phyloP scores from a whole-genome alignment of 1,284 basidiomycete species.

The Ustilago shanxiensis region DNA sequence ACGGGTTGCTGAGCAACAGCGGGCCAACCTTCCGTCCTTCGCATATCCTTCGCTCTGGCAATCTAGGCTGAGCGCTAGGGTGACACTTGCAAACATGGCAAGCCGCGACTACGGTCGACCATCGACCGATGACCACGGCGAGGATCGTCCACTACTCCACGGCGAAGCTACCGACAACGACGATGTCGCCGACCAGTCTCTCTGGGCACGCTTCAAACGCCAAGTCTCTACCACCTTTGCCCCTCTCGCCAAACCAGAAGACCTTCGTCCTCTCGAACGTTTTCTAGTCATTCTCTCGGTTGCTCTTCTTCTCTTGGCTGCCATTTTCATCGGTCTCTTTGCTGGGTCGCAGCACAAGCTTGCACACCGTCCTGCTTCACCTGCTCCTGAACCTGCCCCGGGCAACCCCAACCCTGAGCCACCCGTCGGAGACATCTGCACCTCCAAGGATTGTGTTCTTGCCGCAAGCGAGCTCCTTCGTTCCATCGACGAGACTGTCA shows the following conservation, averaged over 20 bases:
- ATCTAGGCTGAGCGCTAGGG: background rate
- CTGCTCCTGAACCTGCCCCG: constrained; percentile 35
- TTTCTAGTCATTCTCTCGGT: constrained; percentile 82
- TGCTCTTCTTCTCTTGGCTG: constrained; percentile 82
- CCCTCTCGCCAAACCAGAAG: constrained; percentile 74
- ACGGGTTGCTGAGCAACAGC: too few species aligned
- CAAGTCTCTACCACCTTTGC: constrained; percentile 49
- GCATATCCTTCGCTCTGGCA: background rate
- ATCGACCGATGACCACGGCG: constrained; percentile 47
- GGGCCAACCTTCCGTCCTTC: background rate
- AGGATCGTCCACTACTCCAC: constrained; percentile 42
- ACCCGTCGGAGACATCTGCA: constrained; percentile 74
- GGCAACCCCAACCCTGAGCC: constrained; percentile 63
- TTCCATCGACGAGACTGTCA: constrained; percentile 82
- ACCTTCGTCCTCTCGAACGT: constrained; percentile 86
- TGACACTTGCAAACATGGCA: constrained; percentile 21
- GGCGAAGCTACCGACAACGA: constrained; percentile 8
- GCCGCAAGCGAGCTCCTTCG: constrained; percentile 85
- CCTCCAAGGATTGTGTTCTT: constrained; percentile 83
- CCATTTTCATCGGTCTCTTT: constrained; percentile 91
- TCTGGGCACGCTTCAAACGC: constrained; percentile 39
- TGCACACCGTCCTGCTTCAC: constrained; percentile 64
- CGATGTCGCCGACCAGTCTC: constrained; percentile 17
- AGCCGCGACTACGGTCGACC: constrained; percentile 50
- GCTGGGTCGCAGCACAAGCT: constrained; percentile 70